These are phyloP conservation scores for Paraconiothyrium sp. DNA, from an alignment of 2,329 filamentous ascomycete species.

Conservation along the genomic window DNA sequence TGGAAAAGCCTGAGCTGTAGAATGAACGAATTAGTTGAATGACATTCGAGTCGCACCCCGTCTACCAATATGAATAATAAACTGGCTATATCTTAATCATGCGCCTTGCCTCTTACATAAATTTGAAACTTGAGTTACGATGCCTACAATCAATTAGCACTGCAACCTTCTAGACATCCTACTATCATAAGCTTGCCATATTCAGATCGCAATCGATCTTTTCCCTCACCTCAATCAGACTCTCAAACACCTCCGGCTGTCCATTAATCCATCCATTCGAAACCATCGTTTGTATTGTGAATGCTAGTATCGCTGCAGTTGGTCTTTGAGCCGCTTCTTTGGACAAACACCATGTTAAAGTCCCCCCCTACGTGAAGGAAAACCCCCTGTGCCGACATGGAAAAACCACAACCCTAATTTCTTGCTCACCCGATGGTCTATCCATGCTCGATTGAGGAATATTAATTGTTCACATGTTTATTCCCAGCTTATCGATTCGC, in stretches of 20 bases:
- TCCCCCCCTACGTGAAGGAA: no score
- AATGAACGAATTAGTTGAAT: background rate
- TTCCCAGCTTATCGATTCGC: no score
- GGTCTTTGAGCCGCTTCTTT: background rate
- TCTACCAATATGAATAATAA: background rate
- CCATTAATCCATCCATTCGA: background rate
- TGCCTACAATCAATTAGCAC: background rate
- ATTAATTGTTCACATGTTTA: no score
- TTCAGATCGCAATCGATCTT: background rate
- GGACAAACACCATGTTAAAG: conserved; percentile 1
- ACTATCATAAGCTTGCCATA: background rate
- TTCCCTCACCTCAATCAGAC: background rate
- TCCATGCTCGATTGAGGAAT: no score
- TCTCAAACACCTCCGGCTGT: background rate
- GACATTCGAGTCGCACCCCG: background rate
- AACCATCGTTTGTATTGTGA: background rate
- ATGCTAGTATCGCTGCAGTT: background rate
- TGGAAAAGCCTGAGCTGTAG: background rate
- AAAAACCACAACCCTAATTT: no score
- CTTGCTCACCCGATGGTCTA: no score
- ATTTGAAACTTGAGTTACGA: no score
- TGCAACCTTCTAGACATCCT: background rate
- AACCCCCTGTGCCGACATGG: no score
- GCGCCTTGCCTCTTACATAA: no score
- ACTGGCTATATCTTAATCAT: no score